Percentiles rank a stretch among this genome's conserved stretches.
Evolutionary conservation across 768 basidiomycete genomes (phyloP).

Genomic region (Termitomyces sp.): DNA sequence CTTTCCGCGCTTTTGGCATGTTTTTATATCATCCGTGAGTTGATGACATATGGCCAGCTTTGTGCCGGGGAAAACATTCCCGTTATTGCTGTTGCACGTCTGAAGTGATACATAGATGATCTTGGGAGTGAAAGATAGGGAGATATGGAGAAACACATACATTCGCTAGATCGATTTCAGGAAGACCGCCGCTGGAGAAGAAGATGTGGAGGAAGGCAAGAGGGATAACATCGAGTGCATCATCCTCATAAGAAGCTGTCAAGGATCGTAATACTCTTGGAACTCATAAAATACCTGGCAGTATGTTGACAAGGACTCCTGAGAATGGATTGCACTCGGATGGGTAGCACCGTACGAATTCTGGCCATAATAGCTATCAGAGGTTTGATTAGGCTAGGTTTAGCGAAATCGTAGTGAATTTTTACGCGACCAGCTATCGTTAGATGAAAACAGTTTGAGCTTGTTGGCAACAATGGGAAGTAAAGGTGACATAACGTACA

Average conservation of each 20-base stretch:
- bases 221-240: constrained; percentile 61
- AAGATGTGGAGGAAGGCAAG: constrained; percentile 61
- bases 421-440: constrained; percentile 49
- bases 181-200: constrained; percentile 54
- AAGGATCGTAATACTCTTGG: neutral
- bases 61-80: constrained; percentile 56
- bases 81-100: constrained; percentile 54
- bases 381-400: neutral
- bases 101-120: constrained; percentile 16
- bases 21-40: constrained; percentile 52
- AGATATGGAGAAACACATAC: constrained; percentile 29
- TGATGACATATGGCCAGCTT: constrained; percentile 52
- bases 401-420: neutral
- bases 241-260: constrained; percentile 34
- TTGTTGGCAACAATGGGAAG: neutral
- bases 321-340: constrained; percentile 42
- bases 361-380: constrained; percentile 65
- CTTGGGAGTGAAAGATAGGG: neutral
- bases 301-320: constrained; percentile 55
- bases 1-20: constrained; percentile 62
- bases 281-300: constrained; percentile 40
- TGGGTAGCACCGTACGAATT: constrained; percentile 64
- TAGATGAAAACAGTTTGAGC: neutral
- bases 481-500: constrained; percentile 15
- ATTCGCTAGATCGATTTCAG: constrained; percentile 66